A percentile compares a stretch with the other conserved stretches of the same genome.
Evolutionary conservation across 2,329 filamentous ascomycete species (phyloP).

Genomic region (Calonectria naviculata): DNA sequence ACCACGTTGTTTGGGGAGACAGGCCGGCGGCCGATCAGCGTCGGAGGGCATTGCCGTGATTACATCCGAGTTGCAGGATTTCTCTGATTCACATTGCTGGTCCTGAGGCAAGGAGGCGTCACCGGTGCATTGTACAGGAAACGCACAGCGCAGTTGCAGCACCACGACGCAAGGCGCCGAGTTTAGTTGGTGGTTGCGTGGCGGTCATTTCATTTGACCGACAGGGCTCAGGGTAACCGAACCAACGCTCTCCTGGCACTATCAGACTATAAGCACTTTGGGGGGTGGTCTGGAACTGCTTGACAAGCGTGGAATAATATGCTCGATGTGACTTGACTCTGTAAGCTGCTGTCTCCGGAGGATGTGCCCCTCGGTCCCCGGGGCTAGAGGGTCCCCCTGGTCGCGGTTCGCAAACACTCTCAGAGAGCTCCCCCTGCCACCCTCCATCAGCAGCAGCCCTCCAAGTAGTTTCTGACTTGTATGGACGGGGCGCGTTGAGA

Average conservation of each 20-base stretch:
- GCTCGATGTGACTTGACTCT: constrained; percentile 3
- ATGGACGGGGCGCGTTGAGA: background rate
- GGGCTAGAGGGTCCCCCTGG: constrained; percentile 6
- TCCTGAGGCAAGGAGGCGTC: constrained; percentile 20
- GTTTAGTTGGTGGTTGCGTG: constrained; percentile 13
- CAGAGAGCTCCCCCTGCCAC: constrained; percentile 22
- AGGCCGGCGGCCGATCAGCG: background rate
- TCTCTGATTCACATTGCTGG: constrained; percentile 20
- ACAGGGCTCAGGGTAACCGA: constrained; percentile 1
- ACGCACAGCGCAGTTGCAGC: constrained; percentile 15
- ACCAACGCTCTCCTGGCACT: constrained; percentile 1
- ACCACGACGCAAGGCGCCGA: constrained; percentile 5
- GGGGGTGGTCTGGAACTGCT: background rate
- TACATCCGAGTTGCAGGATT: constrained; percentile 21
- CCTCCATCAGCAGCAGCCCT: constrained; percentile 17
- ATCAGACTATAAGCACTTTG: constrained; percentile 1
- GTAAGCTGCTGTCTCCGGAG: constrained; percentile 6
- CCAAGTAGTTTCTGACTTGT: constrained; percentile 5
- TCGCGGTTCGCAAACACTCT: constrained; percentile 12
- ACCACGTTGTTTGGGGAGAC: background rate
- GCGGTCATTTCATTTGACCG: background rate
- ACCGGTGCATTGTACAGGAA: constrained; percentile 20
- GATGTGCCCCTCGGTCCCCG: constrained; percentile 17
- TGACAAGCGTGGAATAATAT: background rate
- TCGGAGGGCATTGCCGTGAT: constrained; percentile 16